Base-by-base conservation (phyloP, 1,284 basidiomycete genomes). In the Mycena citricolor region DNA sequence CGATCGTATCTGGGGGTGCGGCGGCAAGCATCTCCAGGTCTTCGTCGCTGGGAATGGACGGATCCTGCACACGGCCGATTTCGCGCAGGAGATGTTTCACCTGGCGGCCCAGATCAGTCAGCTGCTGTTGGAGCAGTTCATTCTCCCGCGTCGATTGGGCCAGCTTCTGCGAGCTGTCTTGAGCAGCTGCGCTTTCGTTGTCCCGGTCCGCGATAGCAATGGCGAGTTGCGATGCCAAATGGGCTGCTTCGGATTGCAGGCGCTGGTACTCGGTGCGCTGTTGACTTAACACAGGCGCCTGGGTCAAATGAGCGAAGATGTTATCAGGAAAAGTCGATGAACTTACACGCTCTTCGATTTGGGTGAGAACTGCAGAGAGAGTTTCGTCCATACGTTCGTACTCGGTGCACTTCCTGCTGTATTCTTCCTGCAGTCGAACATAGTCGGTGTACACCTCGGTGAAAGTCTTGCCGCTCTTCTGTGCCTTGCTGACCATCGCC, bases 361-460 rank as follows among this genome's bases (percentile, higher is more conserved):
- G 88, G 42, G 78, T 79, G 16, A 91, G 70, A n/a, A 91, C 81
- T 17, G 78, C 73, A 19, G 77, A 70, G 26, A 92, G 67, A 11
- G 88, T 83, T 23, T 81, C 76, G 40, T 90, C 86, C 74, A 97
- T 83, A 33, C 88, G 79, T 49, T 84, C 81, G 42, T 84, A 87
- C 66, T 97, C 90, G 1, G 79, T 74, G 42, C 79, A 81, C 61
- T 93, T 89, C 58, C 75, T 78, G 13, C 79, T 74, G 42, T 86
- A 83, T 38, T 93, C 87, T 30, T 90, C 88, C 62, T 97, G 86
- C 36, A 94, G 77, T 43, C 81, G 77, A 34, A 93, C 81, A 55
- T 90, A 89, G 54, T 92, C 89, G n/a, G 86, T 76, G 60, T 94
- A 95, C 13, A 95, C 82, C 60, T 94, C 86, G 0, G 91, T 94